These are phyloP conservation scores for Tolypocladium capitatum DNA, from an alignment of 2,329 filamentous ascomycete species.

Conservation along the genomic window DNA sequence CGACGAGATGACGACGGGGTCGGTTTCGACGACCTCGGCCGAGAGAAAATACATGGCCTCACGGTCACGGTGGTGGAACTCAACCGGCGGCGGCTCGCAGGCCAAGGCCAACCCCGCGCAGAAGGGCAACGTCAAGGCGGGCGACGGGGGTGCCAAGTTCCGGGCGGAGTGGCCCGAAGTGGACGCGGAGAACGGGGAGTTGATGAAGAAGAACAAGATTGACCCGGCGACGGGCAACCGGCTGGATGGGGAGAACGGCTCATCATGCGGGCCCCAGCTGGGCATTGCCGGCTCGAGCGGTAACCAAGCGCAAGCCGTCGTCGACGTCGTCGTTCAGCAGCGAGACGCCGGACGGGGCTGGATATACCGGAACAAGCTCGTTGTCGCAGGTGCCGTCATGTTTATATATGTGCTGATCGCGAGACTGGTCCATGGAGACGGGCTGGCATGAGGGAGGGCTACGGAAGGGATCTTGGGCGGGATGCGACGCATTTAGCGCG, in stretches of 20 bases:
- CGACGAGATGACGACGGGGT: conserved; percentile 96
- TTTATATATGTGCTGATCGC: conserved; percentile 77
- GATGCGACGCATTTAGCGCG: neutral
- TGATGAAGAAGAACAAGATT: conserved; percentile 75
- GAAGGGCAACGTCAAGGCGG: conserved; percentile 76
- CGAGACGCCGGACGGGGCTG: conserved; percentile 73
- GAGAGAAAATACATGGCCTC: conserved; percentile 70
- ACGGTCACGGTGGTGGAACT: conserved; percentile 90
- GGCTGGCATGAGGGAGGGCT: conserved; percentile 6
- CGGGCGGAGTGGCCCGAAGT: conserved; percentile 78
- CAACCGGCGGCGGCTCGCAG: conserved; percentile 73
- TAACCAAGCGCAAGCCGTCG: conserved; percentile 53
- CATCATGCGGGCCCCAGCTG: conserved; percentile 38
- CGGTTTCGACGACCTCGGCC: conserved; percentile 59
- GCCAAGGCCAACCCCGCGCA: conserved; percentile 35
- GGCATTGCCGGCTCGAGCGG: conserved; percentile 49
- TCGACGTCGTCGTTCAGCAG: conserved; percentile 64
- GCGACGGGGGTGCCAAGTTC: conserved; percentile 88
- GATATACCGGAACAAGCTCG: conserved; percentile 66
- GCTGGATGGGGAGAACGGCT: conserved; percentile 32
- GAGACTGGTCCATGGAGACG: conserved; percentile 49
- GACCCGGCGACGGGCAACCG: conserved; percentile 62
- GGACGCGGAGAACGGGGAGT: conserved; percentile 79
- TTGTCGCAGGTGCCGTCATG: conserved; percentile 54
- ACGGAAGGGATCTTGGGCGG: neutral